A percentile compares a stretch with the other conserved stretches of the same genome.
Evolutionary conservation across 2,329 filamentous ascomycete species (phyloP).

Genomic region (Hypoxylon sp.): DNA sequence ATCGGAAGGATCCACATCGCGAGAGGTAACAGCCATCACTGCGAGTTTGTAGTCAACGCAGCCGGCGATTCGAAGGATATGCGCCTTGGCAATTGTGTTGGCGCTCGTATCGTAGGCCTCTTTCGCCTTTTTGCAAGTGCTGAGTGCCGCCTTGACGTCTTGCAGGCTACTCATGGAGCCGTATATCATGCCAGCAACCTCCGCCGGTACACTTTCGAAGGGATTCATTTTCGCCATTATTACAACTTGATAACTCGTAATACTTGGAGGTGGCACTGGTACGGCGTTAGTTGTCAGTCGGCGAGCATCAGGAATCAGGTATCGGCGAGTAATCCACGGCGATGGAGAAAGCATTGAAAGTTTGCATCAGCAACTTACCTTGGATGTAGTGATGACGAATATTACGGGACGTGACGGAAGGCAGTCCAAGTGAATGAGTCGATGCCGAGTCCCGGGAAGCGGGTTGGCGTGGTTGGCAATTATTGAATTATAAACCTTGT

Average conservation of each 20-base stretch:
- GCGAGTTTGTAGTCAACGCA: not conserved
- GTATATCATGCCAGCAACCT: slow-evolving; percentile 5
- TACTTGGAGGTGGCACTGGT: not conserved
- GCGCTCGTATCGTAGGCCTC: not conserved
- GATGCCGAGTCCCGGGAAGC: too few relatives aligned
- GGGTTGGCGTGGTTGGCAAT: too few relatives aligned
- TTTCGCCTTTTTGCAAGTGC: slow-evolving; percentile 9
- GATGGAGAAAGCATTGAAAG: not conserved
- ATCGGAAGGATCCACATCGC: slow-evolving; percentile 7
- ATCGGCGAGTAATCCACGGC: not conserved
- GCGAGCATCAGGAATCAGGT: not conserved
- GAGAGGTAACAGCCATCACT: slow-evolving; percentile 18
- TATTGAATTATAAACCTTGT: too few relatives aligned
- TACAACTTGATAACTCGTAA: not conserved
- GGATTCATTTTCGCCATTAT: not conserved
- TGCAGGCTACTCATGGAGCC: not conserved
- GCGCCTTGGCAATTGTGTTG: not conserved
- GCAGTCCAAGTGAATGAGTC: too few relatives aligned
- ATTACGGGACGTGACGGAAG: too few relatives aligned
- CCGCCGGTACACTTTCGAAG: not conserved
- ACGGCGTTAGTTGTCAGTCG: not conserved
- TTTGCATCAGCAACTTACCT: not conserved
- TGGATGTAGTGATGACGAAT: too few relatives aligned
- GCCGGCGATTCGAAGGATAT: not conserved
- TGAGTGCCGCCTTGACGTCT: slow-evolving; percentile 7